Percentiles rank a stretch among this genome's conserved stretches.
Evolutionary conservation across 2,329 filamentous ascomycete species (phyloP).

Genomic region (Aspergillus amoenus): DNA sequence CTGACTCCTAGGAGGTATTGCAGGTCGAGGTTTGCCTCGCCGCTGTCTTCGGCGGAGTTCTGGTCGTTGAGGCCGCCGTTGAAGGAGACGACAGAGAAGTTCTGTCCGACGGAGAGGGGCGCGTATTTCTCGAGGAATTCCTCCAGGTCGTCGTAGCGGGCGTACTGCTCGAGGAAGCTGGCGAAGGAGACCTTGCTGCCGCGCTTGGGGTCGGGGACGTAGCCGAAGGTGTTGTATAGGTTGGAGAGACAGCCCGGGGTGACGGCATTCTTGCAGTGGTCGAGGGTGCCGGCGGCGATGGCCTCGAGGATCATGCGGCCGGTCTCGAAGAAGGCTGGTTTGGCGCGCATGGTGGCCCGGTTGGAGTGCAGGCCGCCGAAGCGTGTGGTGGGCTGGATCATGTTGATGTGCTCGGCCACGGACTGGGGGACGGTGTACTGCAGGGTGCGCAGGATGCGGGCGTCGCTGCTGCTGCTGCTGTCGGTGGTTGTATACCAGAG

Average conservation of each 20-base stretch:
- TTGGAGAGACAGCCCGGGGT: conserved; percentile 49
- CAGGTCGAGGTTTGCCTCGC: conserved; percentile 53
- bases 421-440: conserved; percentile 40
- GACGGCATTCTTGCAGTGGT: conserved; percentile 45
- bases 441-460: conserved; percentile 39
- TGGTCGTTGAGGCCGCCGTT: conserved; percentile 43
- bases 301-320: conserved; percentile 19
- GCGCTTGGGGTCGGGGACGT: conserved; percentile 35
- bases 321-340: conserved; percentile 21
- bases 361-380: conserved; percentile 39
- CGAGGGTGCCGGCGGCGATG: conserved; percentile 19
- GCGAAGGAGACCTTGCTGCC: conserved; percentile 46
- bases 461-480: conserved; percentile 15
- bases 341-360: conserved; percentile 23
- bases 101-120: conserved; percentile 42
- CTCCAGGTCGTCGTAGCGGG: conserved; percentile 47
- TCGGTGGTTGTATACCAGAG: conserved; percentile 36
- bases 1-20: conserved; percentile 50
- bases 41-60: conserved; percentile 38
- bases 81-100: conserved; percentile 45
- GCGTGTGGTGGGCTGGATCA: conserved; percentile 44
- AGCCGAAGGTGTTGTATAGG: conserved; percentile 48
- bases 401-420: conserved; percentile 37
- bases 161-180: conserved; percentile 51
- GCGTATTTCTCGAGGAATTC: conserved; percentile 42